Base-by-base conservation (phyloP, 495 filamentous ascomycete species). In the Articulospora tetracladia region DNA sequence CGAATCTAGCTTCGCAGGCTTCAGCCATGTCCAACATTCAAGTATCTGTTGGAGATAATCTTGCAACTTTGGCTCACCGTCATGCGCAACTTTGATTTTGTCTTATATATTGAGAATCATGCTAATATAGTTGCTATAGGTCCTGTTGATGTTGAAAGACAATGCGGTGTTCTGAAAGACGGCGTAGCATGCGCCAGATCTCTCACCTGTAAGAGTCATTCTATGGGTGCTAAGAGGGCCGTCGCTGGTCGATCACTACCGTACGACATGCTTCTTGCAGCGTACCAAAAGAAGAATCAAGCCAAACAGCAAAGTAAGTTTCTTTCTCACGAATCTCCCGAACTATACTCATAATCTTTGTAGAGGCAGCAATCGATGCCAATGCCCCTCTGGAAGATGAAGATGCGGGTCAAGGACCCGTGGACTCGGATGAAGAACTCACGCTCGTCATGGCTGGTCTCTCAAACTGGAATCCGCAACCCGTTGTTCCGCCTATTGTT, bases 251-350 rank as follows among this genome's bases (percentile, higher is more conserved):
- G 94, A 28, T 93, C 90, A 34, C 77, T 97, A 53, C 95, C 95
- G 1, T 98, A 98, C 69, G 93, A 98, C 72, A 92, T 94, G 84
- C 76, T 98, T 25, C 82, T 98, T 23, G 85, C 90, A 27, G 89
- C 91, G 19, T 98, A 98, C 72, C 94, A 98, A 76, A 97, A 97
- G 80, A 97, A 96, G 79, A 98, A 98, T 70, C 94, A 98, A 74
- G 94, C 94, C 13, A 93, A 95, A 66, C 90, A 94, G 76, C 93
- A 97, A 70, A 95, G 90, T 92, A 81, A 64, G 82, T 53, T 25
- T 54, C 53, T 55, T 46, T 39, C 46, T 25, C 25, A 41, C 26
- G 30, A 55, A 13, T 24, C n/a, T 28, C 46, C 25, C 8, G 12
- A 48, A 32, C 3, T 50, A 26, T 53, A 61, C 72, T 73, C 65